Evolutionary conservation across 139 green algal genomes (phyloP), one percentile per base, ranked within the genome.

Genomic region (Chlamydomonas sp.): DNA sequence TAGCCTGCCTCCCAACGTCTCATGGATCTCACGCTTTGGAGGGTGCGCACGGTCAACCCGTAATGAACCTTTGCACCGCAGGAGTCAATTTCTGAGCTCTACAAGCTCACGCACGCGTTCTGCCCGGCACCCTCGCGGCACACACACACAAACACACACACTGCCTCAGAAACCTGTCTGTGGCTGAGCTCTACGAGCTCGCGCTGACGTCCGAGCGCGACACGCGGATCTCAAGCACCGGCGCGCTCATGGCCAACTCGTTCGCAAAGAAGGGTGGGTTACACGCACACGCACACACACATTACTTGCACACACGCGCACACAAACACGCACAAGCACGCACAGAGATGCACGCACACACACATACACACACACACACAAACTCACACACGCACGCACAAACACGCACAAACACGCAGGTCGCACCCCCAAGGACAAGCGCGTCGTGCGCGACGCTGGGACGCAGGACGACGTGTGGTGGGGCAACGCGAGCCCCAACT

Each of bases 381-480:
- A n/a, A n/a, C n/a, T n/a, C n/a, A n/a, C n/a, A n/a, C n/a, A n/a
- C n/a, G n/a, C n/a, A 54, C 16, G 43, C 43, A 26, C 16, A 54
- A 26, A 13, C 43, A 54, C 43, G 2, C 60, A 2, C 1, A 48
- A 54, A 54, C n/a, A 22, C 35, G 74, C 91, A 50, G 92, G 92
- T 3, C 88, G 92, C 33, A 91, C 79, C 38, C 92, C 92, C 50
- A 89, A 87, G 37, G 92, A 97, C 89, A 98, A 97, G 88, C 87
- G 92, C 43, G 83, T 98, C 5, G 90, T 98, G 65, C 79, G 83
- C 3, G 89, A 97, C 67, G 36, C 82, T 0, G 54, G 58, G 3
- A 88, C 83, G 1, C 73, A 93, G 71, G 70, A 75, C 16, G 84
- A 95, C 70, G 78, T 97, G n/a, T 96, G 91, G 91, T 95, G 90